Conservation (phyloP, 208 protist genomes). For the Crithidia fasciculata region DNA sequence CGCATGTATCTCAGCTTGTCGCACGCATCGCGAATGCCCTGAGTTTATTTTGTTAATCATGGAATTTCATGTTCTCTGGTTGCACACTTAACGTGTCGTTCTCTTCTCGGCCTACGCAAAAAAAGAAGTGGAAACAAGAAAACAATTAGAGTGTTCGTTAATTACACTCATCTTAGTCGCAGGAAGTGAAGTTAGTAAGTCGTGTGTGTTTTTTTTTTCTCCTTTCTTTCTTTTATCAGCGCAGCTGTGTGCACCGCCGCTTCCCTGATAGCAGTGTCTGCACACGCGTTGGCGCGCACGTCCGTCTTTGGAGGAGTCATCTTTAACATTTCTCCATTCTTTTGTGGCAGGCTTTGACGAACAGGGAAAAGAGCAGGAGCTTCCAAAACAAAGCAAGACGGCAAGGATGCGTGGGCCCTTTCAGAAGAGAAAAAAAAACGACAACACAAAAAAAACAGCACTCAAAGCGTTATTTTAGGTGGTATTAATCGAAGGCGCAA, state of each 20-base stretch:
- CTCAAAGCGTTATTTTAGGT: not conserved
- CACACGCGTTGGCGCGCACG: not conserved
- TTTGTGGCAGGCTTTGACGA: not conserved
- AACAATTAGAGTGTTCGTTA: constrained; percentile 4
- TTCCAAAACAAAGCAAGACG: not conserved
- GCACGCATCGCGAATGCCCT: no score
- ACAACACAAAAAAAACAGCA: not conserved
- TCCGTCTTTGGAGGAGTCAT: not conserved
- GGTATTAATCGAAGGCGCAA: not conserved
- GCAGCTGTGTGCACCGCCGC: not conserved
- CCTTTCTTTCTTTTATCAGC: no score
- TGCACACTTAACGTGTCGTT: no score
- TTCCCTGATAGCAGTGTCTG: not conserved
- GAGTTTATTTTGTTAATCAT: no score
- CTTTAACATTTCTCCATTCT: not conserved
- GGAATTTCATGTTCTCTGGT: no score
- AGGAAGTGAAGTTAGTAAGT: constrained; percentile 12
- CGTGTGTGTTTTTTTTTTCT: not conserved
- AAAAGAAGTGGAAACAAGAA: constrained; percentile 4
- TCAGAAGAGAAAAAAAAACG: not conserved
- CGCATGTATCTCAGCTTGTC: no score
- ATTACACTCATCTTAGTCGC: constrained; percentile 22
- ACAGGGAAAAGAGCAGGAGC: not conserved
- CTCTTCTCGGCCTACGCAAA: not conserved
- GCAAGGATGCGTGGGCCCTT: not conserved